Base-by-base conservation (phyloP, 805 yeast species). In the Nakazawaea peltata region DNA sequence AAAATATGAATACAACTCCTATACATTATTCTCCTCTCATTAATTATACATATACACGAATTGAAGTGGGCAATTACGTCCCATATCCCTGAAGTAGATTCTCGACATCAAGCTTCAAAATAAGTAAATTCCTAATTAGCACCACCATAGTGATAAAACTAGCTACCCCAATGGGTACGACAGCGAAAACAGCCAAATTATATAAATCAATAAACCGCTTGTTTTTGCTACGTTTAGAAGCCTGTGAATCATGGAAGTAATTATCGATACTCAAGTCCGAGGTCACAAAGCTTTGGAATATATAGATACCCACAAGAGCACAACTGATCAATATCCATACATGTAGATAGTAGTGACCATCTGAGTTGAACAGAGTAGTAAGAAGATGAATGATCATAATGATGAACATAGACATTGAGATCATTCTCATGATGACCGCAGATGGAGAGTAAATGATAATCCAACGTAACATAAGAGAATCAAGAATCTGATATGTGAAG, bases 151-250 rank as follows among this genome's bases (percentile, higher is more conserved):
- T 87, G 17, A 88, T 59, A 49, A 92, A 90, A 47, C 96, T 84
- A 4, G 97, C 97, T 41, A 90, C 50, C 0, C 98, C 97, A 13
- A 90, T 86, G 0, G 98, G 98, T n/a, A 90, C 96, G 27, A 90
- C 98, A 2, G 97, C 97, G 61, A 85, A 90, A 2, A 90, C 97
- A 1, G 83, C 86, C 33, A 92, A 83, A 46, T 82, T 84, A 55
- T 86, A 85, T 37, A 88, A 66, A 53, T 90, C 94, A 41, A 88
- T 83, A 24, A 87, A 79, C 36, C 95, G 67, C 27, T 74, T 69
- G 56, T 58, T 44, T 53, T 61, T 46, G 62, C 42, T 30, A 37
- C 41, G 28, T 3, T 23, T 12, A 10, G 32, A 40, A 28, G 26
- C 30, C 13, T 38, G 22, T 12, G 34, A 30, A 13, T 43, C 42